A percentile compares a stretch with the other conserved stretches of the same genome.
Conservation (phyloP, 768 basidiomycete species). For the Pluteus cervinus region DNA sequence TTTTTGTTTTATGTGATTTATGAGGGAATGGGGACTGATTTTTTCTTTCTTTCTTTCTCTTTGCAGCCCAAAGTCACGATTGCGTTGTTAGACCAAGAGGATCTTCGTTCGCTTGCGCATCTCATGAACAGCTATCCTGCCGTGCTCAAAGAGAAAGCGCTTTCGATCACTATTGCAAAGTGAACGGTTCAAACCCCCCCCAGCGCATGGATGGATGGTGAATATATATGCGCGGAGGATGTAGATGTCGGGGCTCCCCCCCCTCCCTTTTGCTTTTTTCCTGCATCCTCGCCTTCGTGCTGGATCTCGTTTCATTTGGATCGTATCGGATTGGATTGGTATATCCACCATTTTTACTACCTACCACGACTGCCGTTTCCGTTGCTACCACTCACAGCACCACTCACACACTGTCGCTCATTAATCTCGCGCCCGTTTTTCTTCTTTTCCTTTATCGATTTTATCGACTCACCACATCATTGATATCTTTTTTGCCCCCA, state of each 20-base stretch:
- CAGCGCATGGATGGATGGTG: no score
- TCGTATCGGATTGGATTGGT: no score
- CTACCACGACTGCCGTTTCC: no score
- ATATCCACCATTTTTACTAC: no score
- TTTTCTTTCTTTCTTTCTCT: slow-evolving; percentile 2
- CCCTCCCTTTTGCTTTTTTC: no score
- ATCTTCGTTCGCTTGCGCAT: slow-evolving; percentile 76
- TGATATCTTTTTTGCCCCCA: not conserved
- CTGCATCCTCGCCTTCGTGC: no score
- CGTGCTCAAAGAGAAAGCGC: slow-evolving; percentile 75
- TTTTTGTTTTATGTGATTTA: slow-evolving; percentile 12
- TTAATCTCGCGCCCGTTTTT: not conserved
- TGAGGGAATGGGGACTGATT: not conserved
- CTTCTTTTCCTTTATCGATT: slow-evolving; percentile 3
- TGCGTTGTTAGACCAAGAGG: slow-evolving; percentile 75
- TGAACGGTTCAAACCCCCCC: slow-evolving; percentile 11
- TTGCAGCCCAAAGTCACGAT: slow-evolving; percentile 80
- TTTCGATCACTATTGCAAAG: slow-evolving; percentile 24
- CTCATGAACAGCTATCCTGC: slow-evolving; percentile 84
- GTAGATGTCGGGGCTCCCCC: no score
- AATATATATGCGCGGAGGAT: no score
- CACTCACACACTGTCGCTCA: no score
- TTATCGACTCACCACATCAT: slow-evolving; percentile 6
- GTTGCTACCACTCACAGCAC: no score
- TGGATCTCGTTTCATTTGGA: no score